Conservation (phyloP, 345 rosid species). For the Eucalyptus regnans region DNA sequence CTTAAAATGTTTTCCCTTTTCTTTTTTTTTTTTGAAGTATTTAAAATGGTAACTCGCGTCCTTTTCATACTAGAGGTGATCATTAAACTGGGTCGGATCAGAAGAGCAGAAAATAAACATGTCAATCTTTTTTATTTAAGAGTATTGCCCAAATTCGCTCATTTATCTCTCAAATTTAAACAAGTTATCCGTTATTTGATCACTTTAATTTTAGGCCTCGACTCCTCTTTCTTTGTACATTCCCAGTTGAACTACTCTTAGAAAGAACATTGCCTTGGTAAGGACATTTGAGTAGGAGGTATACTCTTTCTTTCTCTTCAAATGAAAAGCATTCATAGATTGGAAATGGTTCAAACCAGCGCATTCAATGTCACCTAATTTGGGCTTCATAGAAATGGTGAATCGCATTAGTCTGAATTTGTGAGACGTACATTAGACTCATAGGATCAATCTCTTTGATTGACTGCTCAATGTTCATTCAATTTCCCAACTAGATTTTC, state of each 20-base stretch:
- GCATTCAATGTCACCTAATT: neutral
- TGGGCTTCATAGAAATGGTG: neutral
- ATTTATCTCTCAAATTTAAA: neutral
- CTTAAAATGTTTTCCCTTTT: accelerated
- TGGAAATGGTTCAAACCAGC: neutral
- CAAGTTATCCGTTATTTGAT: accelerated
- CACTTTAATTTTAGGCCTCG: accelerated
- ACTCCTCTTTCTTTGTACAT: neutral
- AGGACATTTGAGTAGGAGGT: neutral
- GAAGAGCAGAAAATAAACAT: neutral
- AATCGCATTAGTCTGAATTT: neutral
- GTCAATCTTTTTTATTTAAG: neutral
- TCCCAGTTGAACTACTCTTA: neutral
- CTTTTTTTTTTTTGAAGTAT: neutral
- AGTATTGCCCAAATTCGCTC: accelerated
- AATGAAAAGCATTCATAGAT: neutral
- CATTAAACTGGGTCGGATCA: neutral
- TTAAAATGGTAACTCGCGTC: neutral
- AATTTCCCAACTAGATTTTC: neutral
- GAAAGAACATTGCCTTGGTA: neutral
- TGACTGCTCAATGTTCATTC: neutral
- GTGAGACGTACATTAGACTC: neutral
- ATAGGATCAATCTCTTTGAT: neutral
- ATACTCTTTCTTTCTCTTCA: neutral
- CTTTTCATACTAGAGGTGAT: neutral